Percentiles rank a stretch among this genome's conserved stretches.
Conservation (phyloP, 208 protist species). For the Entamoeba moshkovskii region DNA sequence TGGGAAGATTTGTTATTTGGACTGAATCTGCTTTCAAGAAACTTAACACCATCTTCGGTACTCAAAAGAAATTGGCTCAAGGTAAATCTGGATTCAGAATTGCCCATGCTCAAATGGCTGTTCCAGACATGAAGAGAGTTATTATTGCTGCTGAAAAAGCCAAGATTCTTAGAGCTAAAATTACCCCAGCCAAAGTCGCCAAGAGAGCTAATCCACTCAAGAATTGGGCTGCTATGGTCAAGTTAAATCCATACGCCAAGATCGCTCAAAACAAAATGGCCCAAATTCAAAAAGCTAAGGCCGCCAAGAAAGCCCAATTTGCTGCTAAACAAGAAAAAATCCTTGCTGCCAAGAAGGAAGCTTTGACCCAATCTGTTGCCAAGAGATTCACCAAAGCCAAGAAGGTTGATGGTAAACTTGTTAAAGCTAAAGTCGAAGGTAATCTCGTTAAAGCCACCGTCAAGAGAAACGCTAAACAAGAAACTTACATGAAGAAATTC, state of each 20-base stretch:
- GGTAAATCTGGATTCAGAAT: not conserved
- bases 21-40: constrained; percentile 83
- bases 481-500: not conserved
- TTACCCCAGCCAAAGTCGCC: no score
- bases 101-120: not conserved
- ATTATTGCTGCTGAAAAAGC: not conserved
- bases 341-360: not conserved
- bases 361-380: no score
- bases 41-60: constrained; percentile 85
- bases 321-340: not conserved
- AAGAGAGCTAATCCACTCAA: not conserved
- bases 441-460: not conserved
- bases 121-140: not conserved
- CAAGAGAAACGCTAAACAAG: not conserved
- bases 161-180: not conserved
- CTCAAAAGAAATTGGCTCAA: constrained; percentile 56
- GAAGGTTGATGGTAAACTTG: not conserved
- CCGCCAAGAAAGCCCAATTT: not conserved
- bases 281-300: not conserved
- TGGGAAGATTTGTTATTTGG: constrained; percentile 96
- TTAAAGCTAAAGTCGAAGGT: not conserved
- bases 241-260: not conserved
- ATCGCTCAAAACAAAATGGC: not conserved
- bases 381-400: not conserved
- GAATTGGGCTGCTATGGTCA: not conserved